Percentiles rank a stretch among this genome's conserved stretches.
Conservation (phyloP, 768 basidiomycete genomes). For the Macrolepiota dolichaula region DNA sequence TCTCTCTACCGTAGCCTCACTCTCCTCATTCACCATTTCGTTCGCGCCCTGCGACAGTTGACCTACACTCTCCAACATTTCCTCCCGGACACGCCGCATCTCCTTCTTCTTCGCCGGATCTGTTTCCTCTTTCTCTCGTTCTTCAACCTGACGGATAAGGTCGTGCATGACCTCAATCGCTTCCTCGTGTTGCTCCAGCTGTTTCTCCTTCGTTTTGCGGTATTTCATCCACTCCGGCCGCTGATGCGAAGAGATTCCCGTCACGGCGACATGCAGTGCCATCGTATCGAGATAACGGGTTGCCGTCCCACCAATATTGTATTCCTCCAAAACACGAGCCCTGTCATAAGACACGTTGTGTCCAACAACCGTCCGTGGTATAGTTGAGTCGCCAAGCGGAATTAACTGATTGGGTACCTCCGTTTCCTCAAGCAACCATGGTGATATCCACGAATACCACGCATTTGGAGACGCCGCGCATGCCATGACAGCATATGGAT, state of each 20-base stretch:
- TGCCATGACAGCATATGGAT: slow-evolving; percentile 84
- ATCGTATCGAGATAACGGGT: slow-evolving; percentile 93
- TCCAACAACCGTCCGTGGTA: slow-evolving; percentile 73
- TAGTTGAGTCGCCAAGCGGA: slow-evolving; percentile 56
- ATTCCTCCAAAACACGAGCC: slow-evolving; percentile 80
- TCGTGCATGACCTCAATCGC: slow-evolving; percentile 56
- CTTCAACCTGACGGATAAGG: slow-evolving; percentile 37
- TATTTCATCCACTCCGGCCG: slow-evolving; percentile 91
- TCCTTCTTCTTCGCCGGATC: slow-evolving; percentile 45
- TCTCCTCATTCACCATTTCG: slow-evolving; percentile 16
- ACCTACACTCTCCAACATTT: slow-evolving; percentile 37
- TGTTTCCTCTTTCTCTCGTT: slow-evolving; percentile 44
- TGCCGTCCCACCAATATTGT: slow-evolving; percentile 57
- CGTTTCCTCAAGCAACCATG: slow-evolving; percentile 76
- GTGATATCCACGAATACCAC: slow-evolving; percentile 97
- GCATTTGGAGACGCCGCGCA: slow-evolving; percentile 77
- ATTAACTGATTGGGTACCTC: slow-evolving; percentile 63
- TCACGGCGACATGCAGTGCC: slow-evolving; percentile 90
- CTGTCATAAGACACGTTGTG: slow-evolving; percentile 97
- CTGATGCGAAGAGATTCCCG: slow-evolving; percentile 93
- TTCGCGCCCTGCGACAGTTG: slow-evolving; percentile 15
- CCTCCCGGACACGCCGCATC: slow-evolving; percentile 29
- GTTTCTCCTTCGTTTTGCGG: slow-evolving; percentile 63
- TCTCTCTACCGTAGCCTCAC: slow-evolving; percentile 41
- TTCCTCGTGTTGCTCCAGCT: slow-evolving; percentile 54